Percentiles rank a stretch among this genome's conserved stretches.
Evolutionary conservation across 1,139 yeast species (phyloP).

Genomic region (Geotrichum bryndzae): DNA sequence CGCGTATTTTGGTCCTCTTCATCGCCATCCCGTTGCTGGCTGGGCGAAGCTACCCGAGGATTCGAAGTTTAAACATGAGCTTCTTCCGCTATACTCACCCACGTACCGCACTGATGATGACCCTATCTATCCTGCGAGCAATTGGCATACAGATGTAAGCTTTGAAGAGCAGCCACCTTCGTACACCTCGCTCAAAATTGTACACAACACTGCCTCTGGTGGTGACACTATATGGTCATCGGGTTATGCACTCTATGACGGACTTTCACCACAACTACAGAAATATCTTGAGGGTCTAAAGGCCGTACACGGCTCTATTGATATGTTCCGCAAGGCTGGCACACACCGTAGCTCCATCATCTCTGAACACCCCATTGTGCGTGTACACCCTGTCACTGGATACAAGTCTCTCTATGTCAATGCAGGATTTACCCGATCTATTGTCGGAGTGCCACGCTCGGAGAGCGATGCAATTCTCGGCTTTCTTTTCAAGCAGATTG

Average conservation of each 20-base stretch:
- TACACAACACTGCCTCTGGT: slow-evolving; percentile 41
- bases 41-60: slow-evolving; percentile 42
- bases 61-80: slow-evolving; percentile 36
- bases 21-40: slow-evolving; percentile 43
- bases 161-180: slow-evolving; percentile 45
- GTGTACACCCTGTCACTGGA: slow-evolving; percentile 47
- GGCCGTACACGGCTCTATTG: slow-evolving; percentile 25
- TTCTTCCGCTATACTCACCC: slow-evolving; percentile 15
- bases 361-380: slow-evolving; percentile 41
- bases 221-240: slow-evolving; percentile 47
- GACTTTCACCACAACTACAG: slow-evolving; percentile 41
- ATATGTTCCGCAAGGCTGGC: slow-evolving; percentile 18
- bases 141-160: slow-evolving; percentile 45
- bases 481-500: slow-evolving; percentile 40
- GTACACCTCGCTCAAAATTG: slow-evolving; percentile 41
- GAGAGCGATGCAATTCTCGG: slow-evolving; percentile 38
- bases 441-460: slow-evolving; percentile 36
- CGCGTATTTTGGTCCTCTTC: slow-evolving; percentile 42
- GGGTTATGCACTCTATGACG: slow-evolving; percentile 45
- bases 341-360: slow-evolving; percentile 23
- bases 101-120: slow-evolving; percentile 30
- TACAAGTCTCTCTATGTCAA: slow-evolving; percentile 44
- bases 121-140: neutral
- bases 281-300: slow-evolving; percentile 38
- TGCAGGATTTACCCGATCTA: slow-evolving; percentile 38